Percentiles rank a stretch among this genome's conserved stretches.
These are phyloP conservation scores for Lentinus tigrinus DNA, from an alignment of 768 basidiomycete species.

Conservation along the genomic window DNA sequence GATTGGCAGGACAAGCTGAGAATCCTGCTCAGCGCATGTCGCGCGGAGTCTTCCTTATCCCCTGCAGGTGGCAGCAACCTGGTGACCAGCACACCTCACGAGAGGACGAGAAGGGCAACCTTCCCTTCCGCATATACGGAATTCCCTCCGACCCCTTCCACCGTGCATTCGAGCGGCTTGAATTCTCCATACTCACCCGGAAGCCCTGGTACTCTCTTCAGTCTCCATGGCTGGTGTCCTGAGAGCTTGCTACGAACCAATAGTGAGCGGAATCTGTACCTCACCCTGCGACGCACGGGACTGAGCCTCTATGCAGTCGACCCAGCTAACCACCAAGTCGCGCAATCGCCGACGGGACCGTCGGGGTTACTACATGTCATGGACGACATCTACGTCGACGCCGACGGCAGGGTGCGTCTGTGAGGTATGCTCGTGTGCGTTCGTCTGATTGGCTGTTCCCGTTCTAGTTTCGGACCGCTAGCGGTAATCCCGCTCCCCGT, in stretches of 20 bases:
- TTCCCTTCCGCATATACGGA: constrained; percentile 5
- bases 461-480: background rate
- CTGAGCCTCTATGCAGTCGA: background rate
- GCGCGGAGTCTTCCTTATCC: background rate
- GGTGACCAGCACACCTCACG: background rate
- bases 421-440: too few species aligned
- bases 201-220: background rate
- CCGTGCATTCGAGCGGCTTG: background rate
- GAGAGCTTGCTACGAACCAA: background rate
- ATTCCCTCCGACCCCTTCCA: background rate
- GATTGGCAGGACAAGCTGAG: constrained; percentile 22
- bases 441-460: background rate
- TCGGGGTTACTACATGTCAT: background rate
- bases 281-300: background rate
- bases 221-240: background rate
- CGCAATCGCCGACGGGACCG: background rate
- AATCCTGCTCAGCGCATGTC: background rate
- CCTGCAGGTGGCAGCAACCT: background rate
- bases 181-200: background rate
- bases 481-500: background rate
- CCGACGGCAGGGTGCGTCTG: constrained; percentile 4
- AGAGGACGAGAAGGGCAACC: constrained; percentile 11
- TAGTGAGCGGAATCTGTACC: background rate
- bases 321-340: background rate
- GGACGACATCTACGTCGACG: constrained; percentile 6